Conservation (phyloP, 2,329 filamentous ascomycete genomes). For the Ophiostoma populinum region DNA sequence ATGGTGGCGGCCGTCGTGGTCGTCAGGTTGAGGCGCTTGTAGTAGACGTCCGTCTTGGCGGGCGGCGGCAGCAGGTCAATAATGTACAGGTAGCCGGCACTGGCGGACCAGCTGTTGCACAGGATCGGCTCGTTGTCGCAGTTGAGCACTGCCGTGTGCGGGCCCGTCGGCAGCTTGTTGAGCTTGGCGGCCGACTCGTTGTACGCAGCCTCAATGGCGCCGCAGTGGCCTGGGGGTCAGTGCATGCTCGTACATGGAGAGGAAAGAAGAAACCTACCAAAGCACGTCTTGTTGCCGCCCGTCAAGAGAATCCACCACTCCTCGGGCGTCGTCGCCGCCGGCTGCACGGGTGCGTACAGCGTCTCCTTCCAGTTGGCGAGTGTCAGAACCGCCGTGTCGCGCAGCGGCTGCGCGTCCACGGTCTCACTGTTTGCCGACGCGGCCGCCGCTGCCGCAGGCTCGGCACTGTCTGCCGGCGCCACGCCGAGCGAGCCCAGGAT, state of each 20-base stretch:
- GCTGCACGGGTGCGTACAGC: conserved; percentile 42
- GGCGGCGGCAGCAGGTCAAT: conserved; percentile 49
- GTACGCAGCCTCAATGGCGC: conserved; percentile 43
- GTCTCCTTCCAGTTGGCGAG: conserved; percentile 55
- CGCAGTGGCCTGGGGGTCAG: conserved; percentile 39
- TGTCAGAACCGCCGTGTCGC: conserved; percentile 24
- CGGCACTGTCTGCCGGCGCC: conserved; percentile 28
- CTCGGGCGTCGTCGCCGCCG: conserved; percentile 43
- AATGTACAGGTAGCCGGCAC: conserved; percentile 47
- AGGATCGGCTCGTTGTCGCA: conserved; percentile 60
- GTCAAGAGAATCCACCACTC: conserved; percentile 64
- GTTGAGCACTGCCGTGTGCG: conserved; percentile 52
- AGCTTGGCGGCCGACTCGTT: conserved; percentile 49
- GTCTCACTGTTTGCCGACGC: conserved; percentile 29
- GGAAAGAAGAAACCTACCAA: conserved; percentile 25
- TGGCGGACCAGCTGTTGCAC: conserved; percentile 56
- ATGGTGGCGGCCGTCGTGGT: conserved; percentile 48
- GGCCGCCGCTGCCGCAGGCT: conserved; percentile 23
- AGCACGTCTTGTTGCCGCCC: conserved; percentile 65
- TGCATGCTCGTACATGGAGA: too few species aligned
- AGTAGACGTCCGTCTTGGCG: conserved; percentile 45
- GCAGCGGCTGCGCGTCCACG: background rate
- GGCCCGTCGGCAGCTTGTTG: conserved; percentile 39
- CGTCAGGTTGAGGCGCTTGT: conserved; percentile 51
- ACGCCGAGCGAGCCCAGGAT: conserved; percentile 39